phyloP scores from a whole-genome alignment of 345 rosid genomes.

The Bruguiera gymnorhiza region DNA sequence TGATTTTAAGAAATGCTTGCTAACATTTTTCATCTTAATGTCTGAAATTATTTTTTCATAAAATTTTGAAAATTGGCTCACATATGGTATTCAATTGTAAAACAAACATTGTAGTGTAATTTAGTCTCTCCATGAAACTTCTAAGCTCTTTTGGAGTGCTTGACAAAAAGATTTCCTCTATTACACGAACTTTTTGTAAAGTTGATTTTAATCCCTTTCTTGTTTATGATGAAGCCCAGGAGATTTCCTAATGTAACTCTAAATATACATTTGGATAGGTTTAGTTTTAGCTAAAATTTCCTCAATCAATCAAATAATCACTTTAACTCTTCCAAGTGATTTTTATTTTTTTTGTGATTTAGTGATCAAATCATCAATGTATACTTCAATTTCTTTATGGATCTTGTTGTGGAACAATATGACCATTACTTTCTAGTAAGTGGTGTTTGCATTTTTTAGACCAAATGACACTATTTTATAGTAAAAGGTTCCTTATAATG shows the following conservation, averaged over 20 bases:
- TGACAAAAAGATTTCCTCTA: background rate
- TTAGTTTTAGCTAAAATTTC: background rate
- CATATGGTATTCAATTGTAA: background rate
- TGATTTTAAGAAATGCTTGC: conserved; percentile 3
- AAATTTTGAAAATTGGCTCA: background rate
- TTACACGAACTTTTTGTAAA: background rate
- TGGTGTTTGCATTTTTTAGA: background rate
- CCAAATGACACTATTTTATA: background rate
- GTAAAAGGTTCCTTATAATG: background rate
- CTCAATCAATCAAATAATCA: background rate
- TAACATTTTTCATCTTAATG: background rate
- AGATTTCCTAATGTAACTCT: background rate
- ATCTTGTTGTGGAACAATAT: background rate
- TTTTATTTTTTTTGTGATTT: background rate
- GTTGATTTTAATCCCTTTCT: conserved; percentile 5
- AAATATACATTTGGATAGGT: background rate
- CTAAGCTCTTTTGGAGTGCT: background rate
- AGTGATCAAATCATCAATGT: background rate
- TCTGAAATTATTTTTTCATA: background rate
- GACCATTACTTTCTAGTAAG: background rate
- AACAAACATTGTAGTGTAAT: conserved; percentile 11
- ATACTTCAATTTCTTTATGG: background rate
- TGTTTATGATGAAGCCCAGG: background rate
- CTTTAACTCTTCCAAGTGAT: background rate
- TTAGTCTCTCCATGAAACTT: background rate